Evolutionary conservation across 139 green algal species (phyloP).

Genomic region (Auxenochlorella protothecoides): DNA sequence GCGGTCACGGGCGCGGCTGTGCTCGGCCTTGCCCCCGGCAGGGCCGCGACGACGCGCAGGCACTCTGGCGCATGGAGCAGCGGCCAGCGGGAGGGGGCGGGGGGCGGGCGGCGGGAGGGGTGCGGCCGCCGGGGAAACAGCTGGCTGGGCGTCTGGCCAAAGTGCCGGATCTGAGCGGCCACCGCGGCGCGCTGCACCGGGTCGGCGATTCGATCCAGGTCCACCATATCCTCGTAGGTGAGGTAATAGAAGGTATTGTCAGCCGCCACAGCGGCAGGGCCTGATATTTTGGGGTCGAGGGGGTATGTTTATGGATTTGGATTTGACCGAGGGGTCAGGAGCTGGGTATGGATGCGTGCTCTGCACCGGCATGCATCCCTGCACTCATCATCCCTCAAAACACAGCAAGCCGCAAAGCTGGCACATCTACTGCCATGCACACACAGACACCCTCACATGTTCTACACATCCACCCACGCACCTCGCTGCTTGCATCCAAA

Average conservation of each 20-base stretch:
- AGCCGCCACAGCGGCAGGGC: conserved; percentile 39
- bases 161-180: conserved; percentile 87
- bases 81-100: conserved; percentile 14
- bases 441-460: no score
- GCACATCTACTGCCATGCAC: no score
- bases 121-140: conserved; percentile 47
- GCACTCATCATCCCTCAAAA: no score
- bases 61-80: conserved; percentile 33
- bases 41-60: conserved; percentile 3
- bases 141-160: conserved; percentile 83
- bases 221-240: conserved; percentile 70
- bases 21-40: no score
- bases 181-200: conserved; percentile 33
- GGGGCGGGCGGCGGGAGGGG: conserved; percentile 26
- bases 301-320: no score
- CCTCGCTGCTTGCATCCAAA: conserved; percentile 64
- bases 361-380: not conserved
- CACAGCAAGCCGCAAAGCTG: no score
- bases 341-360: no score
- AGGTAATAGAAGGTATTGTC: conserved; percentile 82
- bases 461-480: not conserved
- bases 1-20: conserved; percentile 2
- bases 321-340: no score
- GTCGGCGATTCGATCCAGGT: conserved; percentile 35
- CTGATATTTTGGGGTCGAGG: not conserved